A percentile compares a stretch with the other conserved stretches of the same genome.
Evolutionary conservation across 176 grass and related monocot species (phyloP).

Genomic region (Triticum urartu): DNA sequence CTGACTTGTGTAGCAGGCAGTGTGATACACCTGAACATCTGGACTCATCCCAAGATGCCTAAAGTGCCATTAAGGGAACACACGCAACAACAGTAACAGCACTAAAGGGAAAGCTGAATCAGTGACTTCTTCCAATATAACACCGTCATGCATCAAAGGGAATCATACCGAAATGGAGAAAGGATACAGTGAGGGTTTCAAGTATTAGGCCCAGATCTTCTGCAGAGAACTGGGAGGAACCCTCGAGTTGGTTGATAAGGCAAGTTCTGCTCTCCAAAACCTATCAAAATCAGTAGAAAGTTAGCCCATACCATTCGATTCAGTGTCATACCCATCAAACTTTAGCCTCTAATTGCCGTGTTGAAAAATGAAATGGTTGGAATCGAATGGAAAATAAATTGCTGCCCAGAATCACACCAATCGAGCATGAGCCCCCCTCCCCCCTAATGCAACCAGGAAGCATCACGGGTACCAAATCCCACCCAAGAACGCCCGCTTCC

Average conservation of each 20-base stretch:
- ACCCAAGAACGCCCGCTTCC: not conserved
- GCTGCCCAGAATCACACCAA: not conserved
- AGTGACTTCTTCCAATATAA: not conserved
- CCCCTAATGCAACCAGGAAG: not conserved
- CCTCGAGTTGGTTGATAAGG: constrained; percentile 67
- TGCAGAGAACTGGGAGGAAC: constrained; percentile 32
- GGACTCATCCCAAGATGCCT: constrained; percentile 80
- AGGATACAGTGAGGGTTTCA: constrained; percentile 71
- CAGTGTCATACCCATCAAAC: not conserved
- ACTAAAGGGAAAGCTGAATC: not conserved
- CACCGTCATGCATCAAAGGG: not conserved
- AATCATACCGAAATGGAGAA: not conserved
- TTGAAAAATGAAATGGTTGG: not conserved
- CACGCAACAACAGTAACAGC: not conserved
- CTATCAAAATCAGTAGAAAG: constrained; percentile 33
- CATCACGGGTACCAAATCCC: not conserved
- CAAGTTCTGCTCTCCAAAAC: constrained; percentile 61
- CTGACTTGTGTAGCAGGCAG: constrained; percentile 69
- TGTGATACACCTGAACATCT: constrained; percentile 56
- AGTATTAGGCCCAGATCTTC: constrained; percentile 50
- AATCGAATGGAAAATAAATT: not conserved
- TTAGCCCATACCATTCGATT: constrained; percentile 6
- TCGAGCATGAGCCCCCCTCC: not conserved
- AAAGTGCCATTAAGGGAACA: constrained; percentile 51
- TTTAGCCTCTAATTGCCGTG: too few species aligned